Percentiles rank a stretch among this genome's conserved stretches.
phyloP scores from a whole-genome alignment of 2,329 filamentous ascomycete species.

The Diplodia intermedia region DNA sequence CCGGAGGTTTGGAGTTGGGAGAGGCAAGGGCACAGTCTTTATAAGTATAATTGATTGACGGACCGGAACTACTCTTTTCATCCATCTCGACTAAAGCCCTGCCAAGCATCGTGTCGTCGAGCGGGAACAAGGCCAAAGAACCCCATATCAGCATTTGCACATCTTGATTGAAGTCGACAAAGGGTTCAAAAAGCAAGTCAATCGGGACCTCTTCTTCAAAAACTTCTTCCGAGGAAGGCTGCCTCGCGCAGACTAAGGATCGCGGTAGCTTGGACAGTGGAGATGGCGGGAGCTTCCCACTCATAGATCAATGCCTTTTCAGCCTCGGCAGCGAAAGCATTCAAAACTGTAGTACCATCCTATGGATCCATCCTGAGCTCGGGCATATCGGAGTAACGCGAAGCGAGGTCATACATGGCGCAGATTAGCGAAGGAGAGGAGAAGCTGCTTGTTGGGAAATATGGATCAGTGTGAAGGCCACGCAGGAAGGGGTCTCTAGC shows the following conservation, averaged over 20 bases:
- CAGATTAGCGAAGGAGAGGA: background rate
- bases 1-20: too few species aligned
- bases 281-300: slow-evolving; percentile 6
- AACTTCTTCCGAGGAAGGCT: background rate
- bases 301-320: background rate
- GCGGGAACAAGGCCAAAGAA: background rate
- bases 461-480: too few species aligned
- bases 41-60: too few species aligned
- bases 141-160: background rate
- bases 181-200: background rate
- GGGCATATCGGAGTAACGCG: background rate
- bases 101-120: background rate
- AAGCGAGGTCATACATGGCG: slow-evolving; percentile 2
- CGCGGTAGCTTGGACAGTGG: slow-evolving; percentile 7
- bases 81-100: background rate
- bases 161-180: background rate
- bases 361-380: background rate
- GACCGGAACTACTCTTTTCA: too few species aligned
- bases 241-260: background rate
- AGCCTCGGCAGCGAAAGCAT: slow-evolving; percentile 11
- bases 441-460: background rate
- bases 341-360: background rate
- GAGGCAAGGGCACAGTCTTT: too few species aligned
- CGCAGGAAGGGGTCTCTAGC: background rate
- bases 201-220: background rate